Evolutionary conservation across 257 asterid species (phyloP).

Genomic region (Haberlea rhodopensis): DNA sequence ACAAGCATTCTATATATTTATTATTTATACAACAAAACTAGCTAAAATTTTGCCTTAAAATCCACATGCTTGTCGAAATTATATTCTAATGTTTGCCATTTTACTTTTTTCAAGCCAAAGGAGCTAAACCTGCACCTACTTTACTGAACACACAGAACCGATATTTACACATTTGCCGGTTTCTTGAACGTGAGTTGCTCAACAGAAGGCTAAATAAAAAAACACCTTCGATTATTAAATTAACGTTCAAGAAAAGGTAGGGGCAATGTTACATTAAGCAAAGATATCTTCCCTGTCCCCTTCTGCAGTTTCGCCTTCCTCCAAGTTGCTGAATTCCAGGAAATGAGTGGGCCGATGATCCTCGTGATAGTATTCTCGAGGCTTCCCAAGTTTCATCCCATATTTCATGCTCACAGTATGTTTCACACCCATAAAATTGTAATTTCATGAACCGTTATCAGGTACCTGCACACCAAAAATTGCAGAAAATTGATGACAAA

Average conservation of each 20-base stretch:
- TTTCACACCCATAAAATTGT: constrained; percentile 95
- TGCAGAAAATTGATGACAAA: not conserved
- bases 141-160: not conserved
- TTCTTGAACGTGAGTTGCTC: not conserved
- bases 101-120: too few species aligned
- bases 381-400: constrained; percentile 81
- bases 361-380: constrained; percentile 85
- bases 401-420: constrained; percentile 83
- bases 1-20: too few species aligned
- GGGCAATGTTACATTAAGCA: constrained; percentile 29
- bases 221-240: not conserved
- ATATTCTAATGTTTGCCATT: not conserved
- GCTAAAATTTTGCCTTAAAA: too few species aligned
- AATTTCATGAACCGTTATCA: constrained; percentile 95
- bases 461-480: constrained; percentile 53
- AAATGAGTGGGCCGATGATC: constrained; percentile 93
- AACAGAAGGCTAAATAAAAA: not conserved
- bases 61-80: too few species aligned
- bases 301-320: constrained; percentile 88
- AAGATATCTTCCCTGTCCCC: constrained; percentile 96
- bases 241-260: not conserved
- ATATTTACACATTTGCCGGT: not conserved
- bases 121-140: too few species aligned
- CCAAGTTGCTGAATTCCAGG: constrained; percentile 91
- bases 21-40: too few species aligned